Percentiles rank a stretch among this genome's conserved stretches.
Evolutionary conservation across 2,329 filamentous ascomycete genomes (phyloP).

Genomic region (Penicillium sp.): DNA sequence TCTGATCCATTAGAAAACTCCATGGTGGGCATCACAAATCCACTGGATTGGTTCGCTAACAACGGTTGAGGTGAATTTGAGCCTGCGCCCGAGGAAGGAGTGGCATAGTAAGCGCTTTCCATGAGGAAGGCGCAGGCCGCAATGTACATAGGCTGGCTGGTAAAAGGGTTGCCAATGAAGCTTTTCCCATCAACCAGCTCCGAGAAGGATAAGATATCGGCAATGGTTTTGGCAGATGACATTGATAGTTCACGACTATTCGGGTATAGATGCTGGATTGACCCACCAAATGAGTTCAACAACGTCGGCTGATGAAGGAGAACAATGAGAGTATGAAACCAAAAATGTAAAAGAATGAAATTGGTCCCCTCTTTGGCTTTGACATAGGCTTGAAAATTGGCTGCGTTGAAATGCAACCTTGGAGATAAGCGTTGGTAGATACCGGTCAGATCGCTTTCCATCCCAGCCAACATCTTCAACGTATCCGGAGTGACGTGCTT

Average conservation of each 20-base stretch:
- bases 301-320: conserved; percentile 81
- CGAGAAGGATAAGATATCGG: conserved; percentile 82
- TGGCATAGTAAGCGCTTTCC: conserved; percentile 71
- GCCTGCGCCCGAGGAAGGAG: conserved; percentile 61
- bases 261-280: conserved; percentile 69
- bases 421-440: conserved; percentile 73
- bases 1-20: conserved; percentile 29
- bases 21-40: conserved; percentile 36
- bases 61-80: conserved; percentile 48
- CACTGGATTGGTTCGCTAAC: conserved; percentile 34
- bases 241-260: conserved; percentile 80
- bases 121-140: conserved; percentile 85
- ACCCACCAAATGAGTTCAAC: conserved; percentile 70
- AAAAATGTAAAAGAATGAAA: conserved; percentile 82
- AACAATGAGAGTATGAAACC: conserved; percentile 85
- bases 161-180: conserved; percentile 84
- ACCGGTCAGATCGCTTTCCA: conserved; percentile 75
- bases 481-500: conserved; percentile 74
- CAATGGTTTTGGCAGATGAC: conserved; percentile 88
- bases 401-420: conserved; percentile 76
- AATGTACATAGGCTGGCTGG: conserved; percentile 87
- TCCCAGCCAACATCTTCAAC: conserved; percentile 67
- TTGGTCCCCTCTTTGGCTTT: conserved; percentile 78
- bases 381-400: conserved; percentile 83
- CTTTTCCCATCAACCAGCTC: conserved; percentile 83